Base-by-base conservation (phyloP, 1,284 basidiomycete species). In the Jaminaea rosea region DNA sequence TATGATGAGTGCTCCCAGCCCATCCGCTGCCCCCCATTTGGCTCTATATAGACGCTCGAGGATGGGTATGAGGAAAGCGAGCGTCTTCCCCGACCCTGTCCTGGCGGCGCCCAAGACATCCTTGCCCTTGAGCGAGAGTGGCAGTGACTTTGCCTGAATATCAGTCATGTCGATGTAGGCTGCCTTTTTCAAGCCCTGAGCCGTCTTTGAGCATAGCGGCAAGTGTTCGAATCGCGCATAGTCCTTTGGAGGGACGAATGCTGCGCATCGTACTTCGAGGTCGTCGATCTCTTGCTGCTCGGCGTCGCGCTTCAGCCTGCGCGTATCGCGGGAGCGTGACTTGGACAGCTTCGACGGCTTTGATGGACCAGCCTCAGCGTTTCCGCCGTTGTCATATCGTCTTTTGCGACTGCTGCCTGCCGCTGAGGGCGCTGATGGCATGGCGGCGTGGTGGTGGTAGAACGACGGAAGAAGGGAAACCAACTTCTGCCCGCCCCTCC, bases 1-100 rank as follows among this genome's bases (percentile, higher is more conserved):
- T 60, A 98, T 88, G 60, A 98, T 83, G 42, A 98, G 76, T 1
- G 91, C 93, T 9, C 94, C 92, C 3, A 98, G 80, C 6, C 87
- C 87, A 72, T 89, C 87, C 58, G 83, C 80, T 2, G 83, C 82
- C 0, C 86, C 86, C 87, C 87, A 89, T 67, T 82, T 84, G 52
- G 78, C 77, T 44, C 84, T 79, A 65, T 86, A 84, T 24, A 89
- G 78, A 24, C 82, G 77, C 76, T 89, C 87, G 36, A 89, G 79
- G 9, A 85, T 77, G 0, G 87, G 87, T 21, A 89, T 79, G 34
- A 89, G 77, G 75, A 89, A 89, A 0, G 86, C 84, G 19, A 89
- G 79, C 3, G 87, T 89, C 76, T 89, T 89, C 17, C 87, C 87
- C 26, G 84, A 86, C 1, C 87, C 87, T 1, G 87, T 89, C 15